Evolutionary conservation across 257 asterid species (phyloP), one percentile per base, ranked within the genome.

Genomic region (Solanum raphanifolium): DNA sequence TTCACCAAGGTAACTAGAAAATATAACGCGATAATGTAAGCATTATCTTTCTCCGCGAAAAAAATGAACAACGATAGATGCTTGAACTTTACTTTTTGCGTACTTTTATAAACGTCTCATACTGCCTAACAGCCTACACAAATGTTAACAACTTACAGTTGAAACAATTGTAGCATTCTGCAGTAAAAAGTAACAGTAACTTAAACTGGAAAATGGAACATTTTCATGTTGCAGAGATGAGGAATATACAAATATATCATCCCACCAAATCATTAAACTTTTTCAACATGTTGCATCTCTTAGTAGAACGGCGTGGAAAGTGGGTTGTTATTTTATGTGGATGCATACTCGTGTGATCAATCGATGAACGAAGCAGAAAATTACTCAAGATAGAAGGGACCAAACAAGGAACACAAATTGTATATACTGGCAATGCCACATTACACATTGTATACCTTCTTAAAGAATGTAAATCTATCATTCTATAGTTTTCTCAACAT

Each of bases 381-480:
- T 48, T 29, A 46, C 31, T 48, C 43, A 5, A 82, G 58, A 20
- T 65, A 48, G 2, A 29, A 48, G 27, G 29, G 38, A 46, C 34
- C 39, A 46, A 81, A 29, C 41, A 29, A 82, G 34, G 35, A 5
- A 36, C 25, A 15, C 41, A 18, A 29, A 48, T 18, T 82, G 68
- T 15, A 81, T 29, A 27, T 13, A 46, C 25, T 46, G 43, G 31
- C 71, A 82, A 46, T 81, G 68, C 71, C 86, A 82, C 69, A 82
- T 9, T 31, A 82, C 43, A 82, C 13, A 20, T 48, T 31, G 71
- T 82, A 52, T 83, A 83, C 89, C 91, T 84, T 68, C 86, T 73
- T 39, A 48, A 86, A 86, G 89, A 83, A 83, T 85, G 87, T 84
- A 84, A 68, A 55, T 88, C 88, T 79, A 74, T 25, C 85, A 73